These are phyloP conservation scores for Cladosporium sp. DNA, from an alignment of 2,329 filamentous ascomycete genomes.

Conservation along the genomic window DNA sequence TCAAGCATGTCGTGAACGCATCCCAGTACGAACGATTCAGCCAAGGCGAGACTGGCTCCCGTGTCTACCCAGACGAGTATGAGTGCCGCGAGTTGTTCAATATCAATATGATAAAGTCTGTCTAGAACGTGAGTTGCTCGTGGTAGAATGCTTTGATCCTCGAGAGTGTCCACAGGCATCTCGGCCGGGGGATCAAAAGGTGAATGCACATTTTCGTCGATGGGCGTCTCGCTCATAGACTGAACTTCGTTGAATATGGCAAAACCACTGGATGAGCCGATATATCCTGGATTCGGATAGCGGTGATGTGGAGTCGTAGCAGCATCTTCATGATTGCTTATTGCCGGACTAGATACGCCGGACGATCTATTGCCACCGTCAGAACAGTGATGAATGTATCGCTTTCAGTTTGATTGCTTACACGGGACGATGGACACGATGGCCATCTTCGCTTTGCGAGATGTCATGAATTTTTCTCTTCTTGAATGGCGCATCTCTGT, in stretches of 20 bases:
- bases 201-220: background rate
- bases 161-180: conserved; percentile 2
- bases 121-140: conserved; percentile 11
- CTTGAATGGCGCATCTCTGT: conserved; percentile 36
- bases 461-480: conserved; percentile 24
- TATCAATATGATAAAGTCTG: conserved; percentile 11
- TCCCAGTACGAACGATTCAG: conserved; percentile 28
- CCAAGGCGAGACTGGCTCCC: conserved; percentile 35
- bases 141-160: conserved; percentile 8
- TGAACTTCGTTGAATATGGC: conserved; percentile 38
- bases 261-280: conserved; percentile 38
- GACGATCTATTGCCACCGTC: background rate
- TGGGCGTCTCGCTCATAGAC: conserved; percentile 24
- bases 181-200: background rate
- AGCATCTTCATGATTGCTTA: conserved; percentile 19
- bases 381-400: background rate
- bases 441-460: conserved; percentile 8
- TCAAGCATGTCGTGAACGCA: conserved; percentile 31
- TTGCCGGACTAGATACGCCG: conserved; percentile 20
- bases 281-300: conserved; percentile 41
- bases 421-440: background rate
- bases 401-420: background rate
- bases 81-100: conserved; percentile 27
- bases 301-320: conserved; percentile 24
- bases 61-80: conserved; percentile 32